Base-by-base conservation (phyloP, 164 flowering plant species). In the Warburgia ugandensis region DNA sequence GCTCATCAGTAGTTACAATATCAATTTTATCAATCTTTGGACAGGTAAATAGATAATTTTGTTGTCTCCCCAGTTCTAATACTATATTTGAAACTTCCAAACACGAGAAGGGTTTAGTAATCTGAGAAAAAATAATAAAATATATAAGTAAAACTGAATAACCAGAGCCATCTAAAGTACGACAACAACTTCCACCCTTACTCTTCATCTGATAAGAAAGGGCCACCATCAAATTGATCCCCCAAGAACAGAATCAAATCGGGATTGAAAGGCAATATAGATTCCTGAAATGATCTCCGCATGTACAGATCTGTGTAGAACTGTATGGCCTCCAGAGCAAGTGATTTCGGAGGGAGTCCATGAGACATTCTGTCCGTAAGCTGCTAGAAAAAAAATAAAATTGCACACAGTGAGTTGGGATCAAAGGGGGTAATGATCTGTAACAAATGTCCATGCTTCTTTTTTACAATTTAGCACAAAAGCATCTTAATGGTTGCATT, bases 151-250 rank as follows among this genome's bases (percentile, higher is more conserved):
- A 3, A 37, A 37, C 4, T 2, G 17, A 36, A 36, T 36, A 2
- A 11, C 16, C 39, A 7, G 39, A 36, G 12, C 3, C 14, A 37
- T 3, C 14, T 14, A 37, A 37, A 20, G n/a, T 37, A 37, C 14
- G 47, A 8, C 25, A 14, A 41, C 4, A 4, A 40, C n/a, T 41
- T 21, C 55, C 55, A 29, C 64, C 39, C 92, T 84, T 87, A 91
- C 98, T 91, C 96, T 68, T 79, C 79, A 66, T 91, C 79, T 14
- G 86, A 76, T 41, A 91, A 67, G 44, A 51, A 48, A 32, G 74
- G 76, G 0, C 96, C 96, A 10, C 98, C 98, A 68, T 91, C 96
- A 67, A 87, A 81, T 63, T 78, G 75, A 68, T 91, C 98, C 37
- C 98, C 98, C 54, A 91, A 61, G 65, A 87, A 85, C 55, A 91